Conservation (phyloP, 148 eudicot genomes). For the Heliosperma pusillum region DNA sequence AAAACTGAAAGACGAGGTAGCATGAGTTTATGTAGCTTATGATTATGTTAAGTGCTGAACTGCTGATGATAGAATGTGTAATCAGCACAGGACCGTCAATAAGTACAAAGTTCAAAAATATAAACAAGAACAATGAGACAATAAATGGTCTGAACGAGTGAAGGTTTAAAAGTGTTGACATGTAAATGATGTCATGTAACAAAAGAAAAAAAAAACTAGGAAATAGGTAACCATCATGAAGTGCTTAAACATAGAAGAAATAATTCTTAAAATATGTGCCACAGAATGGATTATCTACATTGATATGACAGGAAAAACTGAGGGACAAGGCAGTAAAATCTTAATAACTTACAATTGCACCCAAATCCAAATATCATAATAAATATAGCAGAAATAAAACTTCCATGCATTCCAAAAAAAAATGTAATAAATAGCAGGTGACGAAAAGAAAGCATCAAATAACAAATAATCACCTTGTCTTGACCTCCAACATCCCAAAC, state of each 20-base stretch:
- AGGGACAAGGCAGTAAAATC: constrained; percentile 17
- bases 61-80: constrained; percentile 11
- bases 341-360: constrained; percentile 22
- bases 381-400: neutral
- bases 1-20: constrained; percentile 27
- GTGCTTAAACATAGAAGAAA: neutral
- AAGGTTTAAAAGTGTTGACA: too few relatives aligned
- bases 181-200: neutral
- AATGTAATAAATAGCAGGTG: neutral
- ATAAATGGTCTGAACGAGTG: neutral
- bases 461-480: constrained; percentile 12
- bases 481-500: constrained; percentile 20
- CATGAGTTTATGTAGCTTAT: constrained; percentile 16
- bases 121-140: neutral
- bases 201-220: neutral
- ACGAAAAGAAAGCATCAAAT: neutral
- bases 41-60: constrained; percentile 18
- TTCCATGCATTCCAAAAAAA: neutral
- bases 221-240: neutral
- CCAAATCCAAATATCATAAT: too few relatives aligned
- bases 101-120: constrained; percentile 18
- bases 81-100: constrained; percentile 23
- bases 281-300: constrained; percentile 18
- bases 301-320: constrained; percentile 7
- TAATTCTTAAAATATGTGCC: too few relatives aligned